Evolutionary conservation across 2,329 filamentous ascomycete species (phyloP), one percentile per base, ranked within the genome.

Genomic region (Fusarium veterinarium): DNA sequence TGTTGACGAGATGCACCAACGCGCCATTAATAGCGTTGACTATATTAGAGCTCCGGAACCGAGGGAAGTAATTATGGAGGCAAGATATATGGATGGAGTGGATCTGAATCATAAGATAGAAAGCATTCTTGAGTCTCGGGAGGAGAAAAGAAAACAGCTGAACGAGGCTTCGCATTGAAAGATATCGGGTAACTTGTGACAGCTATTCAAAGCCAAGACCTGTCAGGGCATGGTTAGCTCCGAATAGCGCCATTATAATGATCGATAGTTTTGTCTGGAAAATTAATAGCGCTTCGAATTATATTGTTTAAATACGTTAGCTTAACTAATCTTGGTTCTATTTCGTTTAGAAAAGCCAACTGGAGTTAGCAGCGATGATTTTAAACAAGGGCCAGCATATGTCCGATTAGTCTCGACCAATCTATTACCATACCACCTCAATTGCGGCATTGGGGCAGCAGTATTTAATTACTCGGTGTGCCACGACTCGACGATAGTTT

Each of bases 21-120:
- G 48, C 12, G 17, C 12, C 6, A 6, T 51, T 1, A 3, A 51
- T 19, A 20, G 3, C 17, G 3, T 35, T 1, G 30, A 14, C 3
- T 51, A 51, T 11, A 9, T 51, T 0, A 35, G 2, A 14, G 1
- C 3, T 20, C n/a, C 8, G 8, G 30, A 51, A 11, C 4, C n/a
- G 4, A 51, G 6, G 12, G 30, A 35, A 14, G n/a, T 25, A 14
- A 19, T 10, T 14, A 7, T 35, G 8, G 12, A 51, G 48, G n/a
- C n/a, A 20, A 11, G 12, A 25, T 51, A 35, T 19, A 35, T 51
- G 48, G n/a, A 33, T 51, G 48, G 16, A 14, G 31, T 51, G n/a
- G 11, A 25, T 51, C 16, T 51, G 17, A 51, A 35, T 11, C 1
- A 51, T 14, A 51, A 51, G 30, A 51, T 35, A 51, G 11, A 51